A percentile compares a stretch with the other conserved stretches of the same genome.
Conservation (phyloP, 2,329 filamentous ascomycete species). For the Ceratocystis smalleyi region DNA sequence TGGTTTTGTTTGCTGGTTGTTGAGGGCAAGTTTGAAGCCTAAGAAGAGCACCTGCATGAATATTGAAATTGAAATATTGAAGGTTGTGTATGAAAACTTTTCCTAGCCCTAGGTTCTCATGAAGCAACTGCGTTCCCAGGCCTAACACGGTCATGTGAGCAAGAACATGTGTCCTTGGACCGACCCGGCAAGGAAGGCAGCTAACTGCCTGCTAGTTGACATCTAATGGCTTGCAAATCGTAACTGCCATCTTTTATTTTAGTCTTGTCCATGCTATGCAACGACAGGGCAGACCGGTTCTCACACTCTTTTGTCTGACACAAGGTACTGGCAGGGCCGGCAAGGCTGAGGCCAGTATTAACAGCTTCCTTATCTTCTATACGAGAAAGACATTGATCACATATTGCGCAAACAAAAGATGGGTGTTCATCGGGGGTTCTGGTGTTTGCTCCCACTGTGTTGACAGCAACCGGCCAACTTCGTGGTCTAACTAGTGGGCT, state of each 20-base stretch:
- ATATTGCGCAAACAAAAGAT: not conserved
- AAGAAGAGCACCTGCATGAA: not conserved
- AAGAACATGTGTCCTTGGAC: no score
- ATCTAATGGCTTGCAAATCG: no score
- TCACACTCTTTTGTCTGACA: not conserved
- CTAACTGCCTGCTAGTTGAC: no score
- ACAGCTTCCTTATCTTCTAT: not conserved
- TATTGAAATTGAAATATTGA: no score
- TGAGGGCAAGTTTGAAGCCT: not conserved
- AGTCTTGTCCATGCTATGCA: no score
- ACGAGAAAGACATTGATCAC: not conserved
- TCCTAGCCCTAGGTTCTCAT: no score
- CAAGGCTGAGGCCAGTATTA: not conserved
- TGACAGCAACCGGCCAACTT: not conserved
- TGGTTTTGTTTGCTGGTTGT: not conserved
- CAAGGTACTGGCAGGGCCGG: not conserved
- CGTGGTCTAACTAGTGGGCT: not conserved
- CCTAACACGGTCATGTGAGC: no score
- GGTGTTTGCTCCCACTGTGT: not conserved
- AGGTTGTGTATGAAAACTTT: no score
- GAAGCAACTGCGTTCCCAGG: no score
- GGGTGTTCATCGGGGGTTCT: not conserved
- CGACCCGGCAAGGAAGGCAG: no score
- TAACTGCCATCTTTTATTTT: no score
- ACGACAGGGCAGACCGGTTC: no score